Percentiles rank a stretch among this genome's conserved stretches.
These are phyloP conservation scores for Phaseolus lunatus DNA, from an alignment of 306 rosid genomes.

Conservation along the genomic window DNA sequence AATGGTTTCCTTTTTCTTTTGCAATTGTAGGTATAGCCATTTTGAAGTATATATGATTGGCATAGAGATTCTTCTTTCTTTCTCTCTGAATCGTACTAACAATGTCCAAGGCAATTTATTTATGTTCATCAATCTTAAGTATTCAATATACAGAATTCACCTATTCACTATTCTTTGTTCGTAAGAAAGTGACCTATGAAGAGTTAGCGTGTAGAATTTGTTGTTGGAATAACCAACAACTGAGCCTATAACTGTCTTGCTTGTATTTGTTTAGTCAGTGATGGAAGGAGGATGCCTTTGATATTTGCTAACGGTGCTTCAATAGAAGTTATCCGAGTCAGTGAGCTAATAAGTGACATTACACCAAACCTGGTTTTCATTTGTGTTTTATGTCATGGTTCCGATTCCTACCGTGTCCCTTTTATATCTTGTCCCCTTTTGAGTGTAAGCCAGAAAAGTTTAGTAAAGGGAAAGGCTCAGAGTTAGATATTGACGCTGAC, in stretches of 20 bases:
- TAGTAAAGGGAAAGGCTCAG: conserved; percentile 14
- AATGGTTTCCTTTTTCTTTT: background rate
- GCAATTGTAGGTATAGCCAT: background rate
- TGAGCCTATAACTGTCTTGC: background rate
- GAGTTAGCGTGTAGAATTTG: background rate
- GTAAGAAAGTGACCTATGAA: background rate
- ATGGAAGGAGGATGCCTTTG: conserved; percentile 15
- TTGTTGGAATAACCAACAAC: conserved; percentile 6
- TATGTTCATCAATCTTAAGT: background rate
- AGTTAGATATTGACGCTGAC: background rate
- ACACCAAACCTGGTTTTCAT: background rate
- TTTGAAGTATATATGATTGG: conserved; percentile 7
- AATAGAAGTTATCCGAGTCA: background rate
- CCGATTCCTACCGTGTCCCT: background rate
- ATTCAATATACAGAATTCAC: background rate
- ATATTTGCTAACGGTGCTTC: background rate
- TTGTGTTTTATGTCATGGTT: background rate
- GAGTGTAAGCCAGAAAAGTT: background rate
- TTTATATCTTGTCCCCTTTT: background rate
- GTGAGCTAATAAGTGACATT: background rate
- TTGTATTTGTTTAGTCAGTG: background rate
- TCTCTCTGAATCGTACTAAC: conserved; percentile 11
- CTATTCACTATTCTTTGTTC: background rate
- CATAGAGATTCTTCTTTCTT: conserved; percentile 9
- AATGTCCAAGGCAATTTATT: background rate